Conservation (phyloP, 805 yeast genomes). For the Saturnispora kantuleensis region DNA sequence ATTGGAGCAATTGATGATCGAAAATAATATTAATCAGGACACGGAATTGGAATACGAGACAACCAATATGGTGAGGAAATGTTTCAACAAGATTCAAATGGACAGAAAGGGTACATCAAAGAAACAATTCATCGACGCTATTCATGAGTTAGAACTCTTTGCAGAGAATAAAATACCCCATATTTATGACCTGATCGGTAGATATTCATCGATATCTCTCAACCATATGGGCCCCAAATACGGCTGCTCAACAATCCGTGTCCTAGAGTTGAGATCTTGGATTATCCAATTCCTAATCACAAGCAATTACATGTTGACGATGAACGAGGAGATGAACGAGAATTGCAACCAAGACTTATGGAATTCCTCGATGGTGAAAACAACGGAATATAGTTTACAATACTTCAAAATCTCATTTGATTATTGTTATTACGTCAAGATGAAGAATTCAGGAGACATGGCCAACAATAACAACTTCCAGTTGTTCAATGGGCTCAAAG, state of each 20-base stretch:
- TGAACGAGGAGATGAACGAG: conserved; percentile 18
- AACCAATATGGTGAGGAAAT: conserved; percentile 24
- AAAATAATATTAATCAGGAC: conserved; percentile 25
- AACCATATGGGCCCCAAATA: conserved; percentile 14
- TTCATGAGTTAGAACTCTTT: conserved; percentile 26
- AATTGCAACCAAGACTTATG: conserved; percentile 14
- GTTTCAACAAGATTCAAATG: conserved; percentile 23
- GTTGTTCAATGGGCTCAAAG: conserved; percentile 13
- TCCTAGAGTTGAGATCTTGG: conserved; percentile 22
- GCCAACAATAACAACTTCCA: neutral
- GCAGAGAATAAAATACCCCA: conserved; percentile 23
- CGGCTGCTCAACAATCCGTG: conserved; percentile 24
- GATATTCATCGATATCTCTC: neutral
- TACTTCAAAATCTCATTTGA: conserved; percentile 27
- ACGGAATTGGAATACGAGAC: conserved; percentile 27
- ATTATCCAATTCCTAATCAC: conserved; percentile 23
- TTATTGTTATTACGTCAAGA: conserved; percentile 23
- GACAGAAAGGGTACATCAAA: conserved; percentile 24
- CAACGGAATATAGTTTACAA: conserved; percentile 29
- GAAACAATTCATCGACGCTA: conserved; percentile 24
- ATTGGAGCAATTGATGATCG: conserved; percentile 19
- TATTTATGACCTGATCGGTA: conserved; percentile 25
- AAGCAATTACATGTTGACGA: conserved; percentile 29
- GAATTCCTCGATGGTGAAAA: conserved; percentile 16
- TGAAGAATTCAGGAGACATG: conserved; percentile 16